Percentiles rank a stretch among this genome's conserved stretches.
phyloP scores from a whole-genome alignment of 2,329 filamentous ascomycete species.

The Fusarium staphyleae region DNA sequence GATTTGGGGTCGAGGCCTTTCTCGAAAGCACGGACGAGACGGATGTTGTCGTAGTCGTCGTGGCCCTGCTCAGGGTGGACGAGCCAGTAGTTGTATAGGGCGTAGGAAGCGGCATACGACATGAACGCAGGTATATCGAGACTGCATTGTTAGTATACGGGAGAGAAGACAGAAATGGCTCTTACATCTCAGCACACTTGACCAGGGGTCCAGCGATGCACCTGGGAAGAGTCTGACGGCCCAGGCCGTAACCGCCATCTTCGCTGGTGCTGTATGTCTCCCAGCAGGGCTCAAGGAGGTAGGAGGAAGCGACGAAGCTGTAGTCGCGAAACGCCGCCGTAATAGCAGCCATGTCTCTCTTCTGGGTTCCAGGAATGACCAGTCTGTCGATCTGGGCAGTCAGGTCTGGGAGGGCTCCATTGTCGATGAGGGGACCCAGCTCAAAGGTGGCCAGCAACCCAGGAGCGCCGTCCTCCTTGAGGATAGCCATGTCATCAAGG shows the following conservation, averaged over 20 bases:
- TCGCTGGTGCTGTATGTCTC: constrained; percentile 25
- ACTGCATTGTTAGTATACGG: constrained; percentile 5
- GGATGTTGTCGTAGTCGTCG: constrained; percentile 71
- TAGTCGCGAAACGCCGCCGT: constrained; percentile 31
- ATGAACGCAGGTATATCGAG: constrained; percentile 33
- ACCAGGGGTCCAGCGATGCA: constrained; percentile 31
- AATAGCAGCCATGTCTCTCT: constrained; percentile 28
- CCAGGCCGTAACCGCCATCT: constrained; percentile 24
- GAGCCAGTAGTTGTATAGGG: constrained; percentile 72
- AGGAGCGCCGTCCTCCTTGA: constrained; percentile 27
- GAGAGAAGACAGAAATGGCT: accelerated
- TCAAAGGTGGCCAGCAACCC: constrained; percentile 25
- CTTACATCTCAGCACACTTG: constrained; percentile 32
- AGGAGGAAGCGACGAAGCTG: constrained; percentile 29
- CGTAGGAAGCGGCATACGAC: constrained; percentile 67
- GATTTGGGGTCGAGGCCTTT: constrained; percentile 84
- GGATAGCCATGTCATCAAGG: constrained; percentile 28
- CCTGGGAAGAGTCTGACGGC: constrained; percentile 27
- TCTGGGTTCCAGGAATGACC: constrained; percentile 19
- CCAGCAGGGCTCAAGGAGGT: constrained; percentile 31
- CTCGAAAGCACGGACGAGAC: constrained; percentile 90
- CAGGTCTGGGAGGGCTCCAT: constrained; percentile 26
- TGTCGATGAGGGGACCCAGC: constrained; percentile 26
- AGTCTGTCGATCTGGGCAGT: constrained; percentile 30
- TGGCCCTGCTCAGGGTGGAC: constrained; percentile 63